Evolutionary conservation across 768 basidiomycete species (phyloP).

Genomic region (Kwoniella newhampshirensis): DNA sequence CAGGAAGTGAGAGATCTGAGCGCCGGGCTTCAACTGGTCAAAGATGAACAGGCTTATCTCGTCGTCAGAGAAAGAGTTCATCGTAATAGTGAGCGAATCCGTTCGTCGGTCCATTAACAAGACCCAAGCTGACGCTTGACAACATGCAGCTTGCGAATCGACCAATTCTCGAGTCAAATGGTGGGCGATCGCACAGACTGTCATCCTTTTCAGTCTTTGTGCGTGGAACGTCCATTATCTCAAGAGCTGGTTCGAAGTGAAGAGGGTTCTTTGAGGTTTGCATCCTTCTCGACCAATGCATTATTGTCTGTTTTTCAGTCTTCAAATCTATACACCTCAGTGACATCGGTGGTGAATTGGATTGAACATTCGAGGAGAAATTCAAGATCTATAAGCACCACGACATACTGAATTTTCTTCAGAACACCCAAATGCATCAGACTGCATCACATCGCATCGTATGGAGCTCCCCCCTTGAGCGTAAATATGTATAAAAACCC

Average conservation of each 20-base stretch:
- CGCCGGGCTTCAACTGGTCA: constrained; percentile 78
- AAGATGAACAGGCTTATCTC: constrained; percentile 99
- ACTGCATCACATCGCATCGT: too few species aligned
- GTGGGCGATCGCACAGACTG: constrained; percentile 92
- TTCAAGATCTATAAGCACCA: too few species aligned
- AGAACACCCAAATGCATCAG: too few species aligned
- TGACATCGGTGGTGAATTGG: too few species aligned
- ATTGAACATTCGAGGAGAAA: too few species aligned
- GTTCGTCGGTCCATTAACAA: not conserved
- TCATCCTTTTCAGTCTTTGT: constrained; percentile 83
- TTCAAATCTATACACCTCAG: too few species aligned
- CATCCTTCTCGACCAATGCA: not conserved
- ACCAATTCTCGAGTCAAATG: constrained; percentile 91
- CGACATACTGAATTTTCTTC: too few species aligned
- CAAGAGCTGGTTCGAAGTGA: constrained; percentile 91
- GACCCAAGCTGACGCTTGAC: not conserved
- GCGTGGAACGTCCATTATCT: constrained; percentile 98
- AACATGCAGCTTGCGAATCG: constrained; percentile 54
- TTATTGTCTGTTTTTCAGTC: not conserved
- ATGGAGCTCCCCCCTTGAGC: too few species aligned
- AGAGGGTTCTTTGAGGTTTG: constrained; percentile 68
- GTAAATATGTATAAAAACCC: too few species aligned
- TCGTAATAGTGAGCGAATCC: constrained; percentile 87
- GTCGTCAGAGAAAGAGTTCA: constrained; percentile 89
- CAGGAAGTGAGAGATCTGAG: constrained; percentile 86